These are phyloP conservation scores for Crucibulum laeve DNA, from an alignment of 768 basidiomycete species.

Conservation along the genomic window DNA sequence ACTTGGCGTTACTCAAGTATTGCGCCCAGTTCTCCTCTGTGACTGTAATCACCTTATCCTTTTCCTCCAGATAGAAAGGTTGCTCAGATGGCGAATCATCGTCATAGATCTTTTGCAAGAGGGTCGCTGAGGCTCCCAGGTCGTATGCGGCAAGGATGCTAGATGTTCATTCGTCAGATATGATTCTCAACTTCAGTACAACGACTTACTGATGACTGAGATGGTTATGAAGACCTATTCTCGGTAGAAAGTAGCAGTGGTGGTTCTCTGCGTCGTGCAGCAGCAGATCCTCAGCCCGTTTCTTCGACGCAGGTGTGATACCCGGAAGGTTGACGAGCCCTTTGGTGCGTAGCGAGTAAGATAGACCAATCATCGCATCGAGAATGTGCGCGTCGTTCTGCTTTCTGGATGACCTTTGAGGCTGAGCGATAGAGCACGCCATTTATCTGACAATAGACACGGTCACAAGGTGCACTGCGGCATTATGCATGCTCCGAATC, in stretches of 20 bases:
- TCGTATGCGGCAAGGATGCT: not conserved
- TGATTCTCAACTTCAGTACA: not conserved
- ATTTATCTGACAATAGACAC: no score
- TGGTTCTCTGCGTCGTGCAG: not conserved
- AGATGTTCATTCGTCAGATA: not conserved
- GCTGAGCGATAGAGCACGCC: no score
- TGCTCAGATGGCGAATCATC: not conserved
- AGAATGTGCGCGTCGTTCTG: no score
- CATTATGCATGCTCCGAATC: no score
- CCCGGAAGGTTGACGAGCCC: not conserved
- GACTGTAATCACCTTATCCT: not conserved
- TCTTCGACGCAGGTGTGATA: not conserved
- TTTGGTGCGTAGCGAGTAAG: not conserved
- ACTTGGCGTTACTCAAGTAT: not conserved
- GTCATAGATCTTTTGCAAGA: constrained; percentile 1
- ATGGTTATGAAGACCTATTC: not conserved
- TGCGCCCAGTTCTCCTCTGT: not conserved
- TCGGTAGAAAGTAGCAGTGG: not conserved
- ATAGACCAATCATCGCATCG: not conserved
- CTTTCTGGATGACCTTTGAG: no score
- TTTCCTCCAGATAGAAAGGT: not conserved
- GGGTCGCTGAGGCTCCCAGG: not conserved
- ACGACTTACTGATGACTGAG: not conserved
- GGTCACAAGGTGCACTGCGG: no score
- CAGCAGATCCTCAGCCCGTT: not conserved